Evolutionary conservation across 805 yeast genomes (phyloP).

Genomic region (Debaryomyces maramus): DNA sequence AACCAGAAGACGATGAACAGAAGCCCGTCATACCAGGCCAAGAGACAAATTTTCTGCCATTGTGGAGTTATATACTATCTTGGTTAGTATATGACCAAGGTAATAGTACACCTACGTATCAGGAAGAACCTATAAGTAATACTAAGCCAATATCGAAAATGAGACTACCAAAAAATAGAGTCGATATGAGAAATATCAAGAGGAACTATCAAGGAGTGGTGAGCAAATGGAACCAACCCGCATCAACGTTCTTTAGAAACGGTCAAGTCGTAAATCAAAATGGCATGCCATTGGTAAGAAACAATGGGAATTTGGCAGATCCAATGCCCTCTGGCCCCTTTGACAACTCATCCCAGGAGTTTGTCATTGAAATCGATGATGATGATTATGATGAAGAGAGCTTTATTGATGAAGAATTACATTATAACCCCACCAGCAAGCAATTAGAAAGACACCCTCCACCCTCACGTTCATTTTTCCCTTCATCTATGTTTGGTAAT

Average conservation of each 20-base stretch:
- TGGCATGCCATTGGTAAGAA: conserved; percentile 2
- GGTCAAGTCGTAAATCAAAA: not conserved
- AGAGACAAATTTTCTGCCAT: conserved; percentile 26
- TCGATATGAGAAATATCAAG: conserved; percentile 7
- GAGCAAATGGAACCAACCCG: conserved; percentile 35
- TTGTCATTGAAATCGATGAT: conserved; percentile 27
- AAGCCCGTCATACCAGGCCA: not conserved
- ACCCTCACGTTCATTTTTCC: not conserved
- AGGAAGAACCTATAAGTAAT: not conserved
- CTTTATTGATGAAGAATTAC: conserved; percentile 25
- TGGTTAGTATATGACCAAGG: conserved; percentile 33
- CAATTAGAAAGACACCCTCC: conserved; percentile 25
- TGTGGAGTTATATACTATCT: conserved; percentile 39
- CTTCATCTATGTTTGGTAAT: not conserved
- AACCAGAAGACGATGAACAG: conserved; percentile 4
- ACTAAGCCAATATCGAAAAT: conserved; percentile 2
- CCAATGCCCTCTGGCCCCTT: not conserved
- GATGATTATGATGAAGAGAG: conserved; percentile 22
- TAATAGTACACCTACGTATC: not conserved
- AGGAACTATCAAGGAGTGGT: conserved; percentile 24
- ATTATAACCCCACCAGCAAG: conserved; percentile 32
- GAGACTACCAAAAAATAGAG: conserved; percentile 8
- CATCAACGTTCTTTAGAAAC: conserved; percentile 17
- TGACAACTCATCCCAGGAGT: conserved; percentile 17
- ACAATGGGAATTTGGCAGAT: conserved; percentile 9